Evolutionary conservation across 2,329 filamentous ascomycete species (phyloP), one percentile per base, ranked within the genome.

Genomic region (Pseudopithomyces maydicus): DNA sequence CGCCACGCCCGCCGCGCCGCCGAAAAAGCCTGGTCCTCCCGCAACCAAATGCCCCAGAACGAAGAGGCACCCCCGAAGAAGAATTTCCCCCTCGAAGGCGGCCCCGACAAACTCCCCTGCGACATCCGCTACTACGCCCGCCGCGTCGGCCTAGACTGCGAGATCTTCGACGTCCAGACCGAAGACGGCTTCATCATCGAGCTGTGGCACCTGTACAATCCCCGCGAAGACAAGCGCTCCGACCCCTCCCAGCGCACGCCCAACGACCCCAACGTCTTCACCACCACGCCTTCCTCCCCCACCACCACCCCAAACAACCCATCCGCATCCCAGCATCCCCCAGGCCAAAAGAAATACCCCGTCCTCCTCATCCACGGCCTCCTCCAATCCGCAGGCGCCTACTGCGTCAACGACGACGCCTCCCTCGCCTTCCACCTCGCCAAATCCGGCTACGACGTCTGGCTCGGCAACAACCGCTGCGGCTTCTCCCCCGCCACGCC

Each of bases 381-480:
- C 2, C 80, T 98, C 6, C 94, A 98, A 77, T 93, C 89, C 52
- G 86, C 91, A 0, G 93, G 94, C 3, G 90, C 93, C 0, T 97
- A 92, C 72, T 97, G 92, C 74, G 88, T 88, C 62, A 96, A 94
- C 71, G 93, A 97, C 68, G 92, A 97, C 60, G 87, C 92, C 64
- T 94, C 90, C 23, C 82, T 97, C 7, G 93, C 94, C 0, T 97
- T 97, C 76, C 96, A 89, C 79, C 86, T 98, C 7, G 92, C 90
- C 75, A 97, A 97, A 76, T 88, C 90, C 0, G 93, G 93, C 1
- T 97, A 92, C 75, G 94, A 98, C 73, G 91, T 98, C 38, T 98
- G 93, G 93, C 82, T 97, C 15, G 94, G 94, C 4, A 96, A 97
- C 77, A 97, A 97, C 71, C 85, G 94, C 19, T 96, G 92, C 70